Evolutionary conservation across 148 eudicot genomes (phyloP), one percentile per base, ranked within the genome.

Genomic region (Heliamphora exappendiculata): DNA sequence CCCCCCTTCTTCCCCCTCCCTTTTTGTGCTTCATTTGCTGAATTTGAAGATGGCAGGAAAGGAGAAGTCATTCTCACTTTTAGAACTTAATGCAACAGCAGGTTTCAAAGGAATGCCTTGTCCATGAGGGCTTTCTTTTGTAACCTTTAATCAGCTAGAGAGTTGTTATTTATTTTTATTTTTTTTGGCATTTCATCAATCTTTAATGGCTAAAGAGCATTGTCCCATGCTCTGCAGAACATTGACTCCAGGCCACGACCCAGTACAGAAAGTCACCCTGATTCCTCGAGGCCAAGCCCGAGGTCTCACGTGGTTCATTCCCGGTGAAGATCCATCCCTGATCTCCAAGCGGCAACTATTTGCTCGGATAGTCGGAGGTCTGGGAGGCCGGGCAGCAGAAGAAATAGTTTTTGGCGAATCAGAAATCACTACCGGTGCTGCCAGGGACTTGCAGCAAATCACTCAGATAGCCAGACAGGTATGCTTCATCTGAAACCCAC

Each of bases 381-480:
- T 93, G 1, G 93, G 93, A 72, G 93, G 98, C 26, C 76, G 98
- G 36, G 98, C 96, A 64, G 93, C 93, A 0, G 93, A 93, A 76
- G 98, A 91, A 85, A 81, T 89, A 9, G 82, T 93, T 74, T 91
- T 93, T 74, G 96, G 96, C 24, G 93, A 93, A 67, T 78, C 88
- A 24, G 96, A 93, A 76, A 87, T 93, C 51, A 93, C 98, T 1
- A 89, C 93, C 29, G 93, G 96, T 76, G 98, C 93, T 58, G 90
- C 96, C n/a, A 93, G 90, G 22, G 96, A 93, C 76, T 74, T 93
- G 76, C 92, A 79, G 37, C 96, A 93, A 74, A 80, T 91, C 20
- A 91, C 98, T 42, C 96, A 89, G 75, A 87, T 88, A 70, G 93
- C 98, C 31, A 90, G 86, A 88, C 93, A 91, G 90, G 97, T 91